These are phyloP conservation scores for Fusarium foetens DNA, from an alignment of 2,329 filamentous ascomycete genomes.

Conservation along the genomic window DNA sequence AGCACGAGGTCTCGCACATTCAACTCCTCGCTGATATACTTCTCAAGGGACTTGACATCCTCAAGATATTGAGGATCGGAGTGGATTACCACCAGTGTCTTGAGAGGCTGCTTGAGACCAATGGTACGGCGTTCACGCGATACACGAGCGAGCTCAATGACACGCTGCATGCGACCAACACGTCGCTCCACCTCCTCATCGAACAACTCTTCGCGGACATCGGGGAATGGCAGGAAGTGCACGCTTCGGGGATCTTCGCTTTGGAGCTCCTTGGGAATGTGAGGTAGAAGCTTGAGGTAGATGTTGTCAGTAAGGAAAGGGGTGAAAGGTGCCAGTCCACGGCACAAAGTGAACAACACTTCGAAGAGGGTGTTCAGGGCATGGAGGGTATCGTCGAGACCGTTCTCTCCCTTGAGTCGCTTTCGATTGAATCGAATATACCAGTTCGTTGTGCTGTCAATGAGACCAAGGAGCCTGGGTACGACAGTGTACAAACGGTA, in stretches of 20 bases:
- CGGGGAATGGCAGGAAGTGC: constrained; percentile 91
- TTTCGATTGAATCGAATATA: constrained; percentile 96
- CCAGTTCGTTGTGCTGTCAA: constrained; percentile 98
- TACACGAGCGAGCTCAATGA: constrained; percentile 90
- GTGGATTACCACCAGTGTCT: constrained; percentile 89
- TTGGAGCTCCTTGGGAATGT: constrained; percentile 77
- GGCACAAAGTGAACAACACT: constrained; percentile 87
- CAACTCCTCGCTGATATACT: constrained; percentile 91
- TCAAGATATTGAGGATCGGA: constrained; percentile 83
- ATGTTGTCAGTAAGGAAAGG: constrained; percentile 97
- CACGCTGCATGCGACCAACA: constrained; percentile 91
- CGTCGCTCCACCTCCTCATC: constrained; percentile 86
- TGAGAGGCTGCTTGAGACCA: constrained; percentile 89
- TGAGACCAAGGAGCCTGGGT: constrained; percentile 81
- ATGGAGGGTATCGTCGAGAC: constrained; percentile 85
- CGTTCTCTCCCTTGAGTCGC: constrained; percentile 89
- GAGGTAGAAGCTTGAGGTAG: constrained; percentile 82
- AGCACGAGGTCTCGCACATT: constrained; percentile 89
- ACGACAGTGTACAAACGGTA: constrained; percentile 93
- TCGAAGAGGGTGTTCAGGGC: constrained; percentile 95
- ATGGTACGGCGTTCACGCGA: constrained; percentile 87
- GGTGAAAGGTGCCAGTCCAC: constrained; percentile 91
- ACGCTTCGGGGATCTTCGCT: constrained; percentile 84
- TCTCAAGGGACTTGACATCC: constrained; percentile 84
- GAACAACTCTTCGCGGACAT: constrained; percentile 88